Conservation (phyloP, 306 rosid species). For the Malus fusca region DNA sequence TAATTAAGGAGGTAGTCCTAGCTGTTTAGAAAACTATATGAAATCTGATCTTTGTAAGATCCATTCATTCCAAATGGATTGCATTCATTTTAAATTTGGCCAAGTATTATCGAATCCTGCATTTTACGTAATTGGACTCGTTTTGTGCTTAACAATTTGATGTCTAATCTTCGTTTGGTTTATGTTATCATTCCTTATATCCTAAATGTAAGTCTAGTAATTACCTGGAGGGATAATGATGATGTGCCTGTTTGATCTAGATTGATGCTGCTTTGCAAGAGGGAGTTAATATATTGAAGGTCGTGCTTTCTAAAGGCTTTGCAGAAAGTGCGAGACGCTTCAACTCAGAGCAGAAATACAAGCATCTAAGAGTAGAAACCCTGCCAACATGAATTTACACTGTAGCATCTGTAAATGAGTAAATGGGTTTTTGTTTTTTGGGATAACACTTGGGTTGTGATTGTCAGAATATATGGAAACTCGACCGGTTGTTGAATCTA, state of each 20-base stretch:
- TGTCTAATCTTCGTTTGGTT: neutral
- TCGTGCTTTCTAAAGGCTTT: conserved; percentile 42
- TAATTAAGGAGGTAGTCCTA: too few species aligned
- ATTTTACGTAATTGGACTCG: neutral
- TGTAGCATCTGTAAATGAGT: neutral
- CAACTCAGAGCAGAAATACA: conserved; percentile 72
- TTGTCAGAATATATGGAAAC: neutral
- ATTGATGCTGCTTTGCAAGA: conserved; percentile 29
- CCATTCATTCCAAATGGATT: too few species aligned
- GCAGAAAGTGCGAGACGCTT: conserved; percentile 56
- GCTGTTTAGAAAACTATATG: too few species aligned
- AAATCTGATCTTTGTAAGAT: too few species aligned
- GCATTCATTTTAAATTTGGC: too few species aligned
- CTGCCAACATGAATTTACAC: conserved; percentile 25
- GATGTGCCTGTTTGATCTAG: conserved; percentile 7
- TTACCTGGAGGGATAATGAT: neutral
- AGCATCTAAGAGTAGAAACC: conserved; percentile 58
- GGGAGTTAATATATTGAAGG: conserved; percentile 49
- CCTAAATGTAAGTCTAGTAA: neutral
- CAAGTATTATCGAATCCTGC: neutral
- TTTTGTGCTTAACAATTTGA: neutral
- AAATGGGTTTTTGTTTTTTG: neutral
- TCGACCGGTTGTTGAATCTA: neutral
- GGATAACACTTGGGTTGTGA: neutral
- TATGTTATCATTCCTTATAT: neutral